Evolutionary conservation across 768 basidiomycete genomes (phyloP), one percentile per base, ranked within the genome.

Genomic region (Suillus subalutaceus): DNA sequence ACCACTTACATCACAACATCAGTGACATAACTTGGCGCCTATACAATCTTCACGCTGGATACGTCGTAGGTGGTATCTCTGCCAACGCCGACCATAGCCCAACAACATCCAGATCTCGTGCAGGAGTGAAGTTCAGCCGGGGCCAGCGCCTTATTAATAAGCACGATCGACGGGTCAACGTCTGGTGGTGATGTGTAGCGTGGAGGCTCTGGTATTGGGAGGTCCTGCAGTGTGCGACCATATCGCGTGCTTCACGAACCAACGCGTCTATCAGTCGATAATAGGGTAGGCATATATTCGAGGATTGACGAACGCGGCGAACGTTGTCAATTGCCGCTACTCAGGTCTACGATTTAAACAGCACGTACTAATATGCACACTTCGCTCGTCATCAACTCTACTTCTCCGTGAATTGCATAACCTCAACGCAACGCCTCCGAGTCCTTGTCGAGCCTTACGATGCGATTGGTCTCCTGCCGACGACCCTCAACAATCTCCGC

Each of bases 391-490:
- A 46, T n/a, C 2, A 43, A 18, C 16, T 18, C 43, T 43, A 43
- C 9, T 46, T 46, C 10, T 46, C 46, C 50, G 40, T 52, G 46
- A 52, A 62, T 60, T 35, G 12, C 23, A 6, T 40, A 32, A 46
- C 15, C 41, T 5, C 53, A 89, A 88, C 65, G 85, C 87, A 20
- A 91, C 72, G 76, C 85, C 1, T 75, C 85, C n/a, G n/a, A n/a
- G n/a, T n/a, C n/a, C 71, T 90, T 1, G 84, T 91, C 72, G 79
- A 83, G 8, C 77, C 82, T 2, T 96, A 93, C 77, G 93, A 96
- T 72, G 79, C 95, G 40, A 83, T 96, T 40, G 85, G 90, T 23
- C 84, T 95, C 62, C 77, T 85, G 4, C 94, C 94, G 0, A 90
- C 90, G 4, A 92, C 90, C 0, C 16, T 46, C 35, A 35, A 35